A percentile compares a stretch with the other conserved stretches of the same genome.
Conservation (phyloP, 202 grass and related monocot genomes). For the Eragrostis tef region DNA sequence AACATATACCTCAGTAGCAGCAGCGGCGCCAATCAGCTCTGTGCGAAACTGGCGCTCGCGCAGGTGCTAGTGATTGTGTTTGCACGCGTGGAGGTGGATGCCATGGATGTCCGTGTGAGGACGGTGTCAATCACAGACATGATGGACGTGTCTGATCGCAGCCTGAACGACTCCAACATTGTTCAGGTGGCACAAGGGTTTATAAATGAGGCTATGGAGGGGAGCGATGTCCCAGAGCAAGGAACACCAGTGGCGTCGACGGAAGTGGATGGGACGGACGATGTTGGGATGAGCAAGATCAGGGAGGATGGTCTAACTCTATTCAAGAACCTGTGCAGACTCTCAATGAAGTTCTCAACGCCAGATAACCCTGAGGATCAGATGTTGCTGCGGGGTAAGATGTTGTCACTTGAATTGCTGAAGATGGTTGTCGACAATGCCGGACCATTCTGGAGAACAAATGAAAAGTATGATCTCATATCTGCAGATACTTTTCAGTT, state of each 20-base stretch:
- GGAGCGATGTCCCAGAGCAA: slow-evolving; percentile 53
- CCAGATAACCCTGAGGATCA: slow-evolving; percentile 87
- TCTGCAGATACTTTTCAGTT: slow-evolving; percentile 37
- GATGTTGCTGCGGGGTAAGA: slow-evolving; percentile 79
- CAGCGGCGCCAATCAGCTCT: slow-evolving; percentile 80
- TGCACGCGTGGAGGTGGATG: slow-evolving; percentile 63
- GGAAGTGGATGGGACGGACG: slow-evolving; percentile 48
- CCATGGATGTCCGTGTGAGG: slow-evolving; percentile 55
- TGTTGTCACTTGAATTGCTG: slow-evolving; percentile 87
- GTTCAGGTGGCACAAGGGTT: slow-evolving; percentile 84
- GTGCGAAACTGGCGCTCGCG: slow-evolving; percentile 85
- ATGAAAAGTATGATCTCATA: slow-evolving; percentile 70
- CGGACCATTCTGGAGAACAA: slow-evolving; percentile 72
- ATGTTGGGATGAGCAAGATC: slow-evolving; percentile 54
- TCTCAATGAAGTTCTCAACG: slow-evolving; percentile 89
- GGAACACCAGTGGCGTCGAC: slow-evolving; percentile 15
- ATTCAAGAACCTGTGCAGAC: slow-evolving; percentile 88
- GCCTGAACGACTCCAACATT: slow-evolving; percentile 80
- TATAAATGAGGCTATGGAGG: slow-evolving; percentile 84
- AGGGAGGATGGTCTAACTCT: slow-evolving; percentile 76
- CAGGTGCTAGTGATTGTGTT: slow-evolving; percentile 85
- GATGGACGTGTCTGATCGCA: slow-evolving; percentile 93
- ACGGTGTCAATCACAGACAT: slow-evolving; percentile 75
- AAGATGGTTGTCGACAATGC: slow-evolving; percentile 89
- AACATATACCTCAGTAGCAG: slow-evolving; percentile 92